Percentiles rank a stretch among this genome's conserved stretches.
Conservation (phyloP, 352 stramenopile genomes). For the Phytophthora meadii region DNA sequence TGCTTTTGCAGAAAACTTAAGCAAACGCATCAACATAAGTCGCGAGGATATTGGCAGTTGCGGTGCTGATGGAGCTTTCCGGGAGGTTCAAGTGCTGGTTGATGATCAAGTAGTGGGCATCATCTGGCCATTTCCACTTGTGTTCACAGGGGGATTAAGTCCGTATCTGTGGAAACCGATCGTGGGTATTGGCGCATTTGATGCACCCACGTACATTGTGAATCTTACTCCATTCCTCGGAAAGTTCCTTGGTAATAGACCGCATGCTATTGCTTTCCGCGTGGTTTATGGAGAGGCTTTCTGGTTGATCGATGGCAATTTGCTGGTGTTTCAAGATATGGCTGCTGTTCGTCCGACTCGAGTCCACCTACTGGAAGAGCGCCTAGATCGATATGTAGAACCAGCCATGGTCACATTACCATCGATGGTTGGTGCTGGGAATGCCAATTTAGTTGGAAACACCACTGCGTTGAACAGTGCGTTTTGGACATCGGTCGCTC, state of each 20-base stretch:
- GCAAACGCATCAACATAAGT: conserved; percentile 35
- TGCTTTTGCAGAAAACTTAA: conserved; percentile 27
- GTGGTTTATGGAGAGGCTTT: conserved; percentile 75
- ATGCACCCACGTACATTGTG: conserved; percentile 77
- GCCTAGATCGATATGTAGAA: conserved; percentile 27
- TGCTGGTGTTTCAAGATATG: conserved; percentile 63
- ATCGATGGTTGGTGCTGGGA: conserved; percentile 9
- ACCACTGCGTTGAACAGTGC: conserved; percentile 44
- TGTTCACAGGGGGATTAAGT: conserved; percentile 83
- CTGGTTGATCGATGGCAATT: conserved; percentile 72
- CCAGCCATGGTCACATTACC: conserved; percentile 13
- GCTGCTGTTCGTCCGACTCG: conserved; percentile 44
- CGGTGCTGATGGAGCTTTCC: conserved; percentile 52
- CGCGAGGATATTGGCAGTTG: conserved; percentile 11
- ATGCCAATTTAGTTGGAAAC: conserved; percentile 9
- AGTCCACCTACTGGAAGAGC: conserved; percentile 45
- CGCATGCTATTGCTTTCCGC: conserved; percentile 65
- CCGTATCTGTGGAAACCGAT: conserved; percentile 83
- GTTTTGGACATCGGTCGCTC: conserved; percentile 52
- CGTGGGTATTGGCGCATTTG: conserved; percentile 71
- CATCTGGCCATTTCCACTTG: conserved; percentile 74
- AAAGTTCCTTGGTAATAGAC: conserved; percentile 54
- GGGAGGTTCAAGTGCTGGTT: conserved; percentile 75
- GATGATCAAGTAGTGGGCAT: conserved; percentile 68
- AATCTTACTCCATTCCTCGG: conserved; percentile 79